These are phyloP conservation scores for Aspergillus ellipticus DNA, from an alignment of 495 filamentous ascomycete genomes.

Conservation along the genomic window DNA sequence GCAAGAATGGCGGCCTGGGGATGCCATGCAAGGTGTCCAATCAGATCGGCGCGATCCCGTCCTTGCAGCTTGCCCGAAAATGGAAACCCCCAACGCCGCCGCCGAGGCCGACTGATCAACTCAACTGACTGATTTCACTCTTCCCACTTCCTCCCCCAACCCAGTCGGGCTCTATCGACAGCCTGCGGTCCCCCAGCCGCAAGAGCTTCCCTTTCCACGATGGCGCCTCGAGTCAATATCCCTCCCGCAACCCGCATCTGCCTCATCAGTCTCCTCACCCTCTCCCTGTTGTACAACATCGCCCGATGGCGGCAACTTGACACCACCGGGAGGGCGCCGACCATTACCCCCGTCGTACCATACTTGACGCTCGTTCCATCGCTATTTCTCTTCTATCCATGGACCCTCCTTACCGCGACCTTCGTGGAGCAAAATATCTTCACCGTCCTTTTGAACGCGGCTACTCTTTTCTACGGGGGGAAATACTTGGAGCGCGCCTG, in stretches of 20 bases:
- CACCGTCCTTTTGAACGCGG: slow-evolving; percentile 72
- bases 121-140: neutral
- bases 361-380: slow-evolving; percentile 86
- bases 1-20: neutral
- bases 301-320: slow-evolving; percentile 57
- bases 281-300: slow-evolving; percentile 78
- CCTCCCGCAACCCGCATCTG: slow-evolving; percentile 84
- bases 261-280: slow-evolving; percentile 65
- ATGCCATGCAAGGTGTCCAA: slow-evolving; percentile 2
- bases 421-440: slow-evolving; percentile 93
- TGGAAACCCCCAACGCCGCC: neutral
- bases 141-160: slow-evolving; percentile 9
- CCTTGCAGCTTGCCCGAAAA: slow-evolving; percentile 3
- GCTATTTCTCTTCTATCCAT: slow-evolving; percentile 79
- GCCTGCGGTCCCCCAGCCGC: slow-evolving; percentile 33
- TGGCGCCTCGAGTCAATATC: slow-evolving; percentile 85
- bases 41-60: slow-evolving; percentile 10
- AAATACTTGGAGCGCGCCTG: slow-evolving; percentile 95
- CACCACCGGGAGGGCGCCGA: slow-evolving; percentile 47
- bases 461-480: slow-evolving; percentile 88
- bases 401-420: slow-evolving; percentile 83
- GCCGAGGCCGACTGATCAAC: neutral
- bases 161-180: slow-evolving; percentile 16
- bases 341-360: slow-evolving; percentile 61
- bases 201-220: slow-evolving; percentile 33